Conservation (phyloP, 495 filamentous ascomycete genomes). For the Aspergillus hancockii region DNA sequence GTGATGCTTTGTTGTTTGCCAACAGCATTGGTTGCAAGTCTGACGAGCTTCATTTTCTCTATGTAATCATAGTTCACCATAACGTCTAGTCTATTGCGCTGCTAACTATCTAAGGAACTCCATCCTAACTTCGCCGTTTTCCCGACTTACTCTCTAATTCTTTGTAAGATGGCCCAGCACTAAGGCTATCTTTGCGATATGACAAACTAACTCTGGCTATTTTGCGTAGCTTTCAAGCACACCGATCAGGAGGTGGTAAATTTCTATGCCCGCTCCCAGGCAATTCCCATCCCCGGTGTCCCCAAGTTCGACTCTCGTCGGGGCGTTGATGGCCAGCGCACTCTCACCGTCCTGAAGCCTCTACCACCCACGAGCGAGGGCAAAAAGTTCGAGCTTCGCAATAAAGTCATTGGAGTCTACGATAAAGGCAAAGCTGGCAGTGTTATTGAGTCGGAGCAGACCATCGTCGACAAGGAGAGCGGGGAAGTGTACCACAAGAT, state of each 20-base stretch:
- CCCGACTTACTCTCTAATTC: conserved; percentile 81
- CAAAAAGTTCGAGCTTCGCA: conserved; percentile 70
- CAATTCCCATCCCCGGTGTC: conserved; percentile 67
- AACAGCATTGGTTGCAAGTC: conserved; percentile 77
- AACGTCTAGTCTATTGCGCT: neutral
- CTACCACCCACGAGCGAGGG: conserved; percentile 74
- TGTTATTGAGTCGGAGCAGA: conserved; percentile 76
- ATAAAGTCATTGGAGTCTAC: conserved; percentile 81
- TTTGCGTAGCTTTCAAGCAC: conserved; percentile 69
- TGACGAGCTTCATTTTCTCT: conserved; percentile 88
- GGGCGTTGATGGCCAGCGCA: conserved; percentile 82
- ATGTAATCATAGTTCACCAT: conserved; percentile 50
- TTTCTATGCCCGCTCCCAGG: conserved; percentile 68
- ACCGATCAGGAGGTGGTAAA: conserved; percentile 75
- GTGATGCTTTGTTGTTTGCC: conserved; percentile 83
- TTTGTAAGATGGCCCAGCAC: conserved; percentile 59
- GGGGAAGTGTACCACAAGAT: conserved; percentile 73
- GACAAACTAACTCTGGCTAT: neutral
- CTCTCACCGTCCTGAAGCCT: conserved; percentile 72
- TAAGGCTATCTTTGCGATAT: neutral
- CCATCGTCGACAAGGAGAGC: conserved; percentile 67
- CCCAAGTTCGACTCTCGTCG: conserved; percentile 73
- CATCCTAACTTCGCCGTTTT: conserved; percentile 81
- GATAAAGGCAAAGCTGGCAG: conserved; percentile 85
- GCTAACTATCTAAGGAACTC: conserved; percentile 59